Evolutionary conservation across 192 early-diverging fungal genomes (phyloP).

Genomic region (Coemansia sp.): DNA sequence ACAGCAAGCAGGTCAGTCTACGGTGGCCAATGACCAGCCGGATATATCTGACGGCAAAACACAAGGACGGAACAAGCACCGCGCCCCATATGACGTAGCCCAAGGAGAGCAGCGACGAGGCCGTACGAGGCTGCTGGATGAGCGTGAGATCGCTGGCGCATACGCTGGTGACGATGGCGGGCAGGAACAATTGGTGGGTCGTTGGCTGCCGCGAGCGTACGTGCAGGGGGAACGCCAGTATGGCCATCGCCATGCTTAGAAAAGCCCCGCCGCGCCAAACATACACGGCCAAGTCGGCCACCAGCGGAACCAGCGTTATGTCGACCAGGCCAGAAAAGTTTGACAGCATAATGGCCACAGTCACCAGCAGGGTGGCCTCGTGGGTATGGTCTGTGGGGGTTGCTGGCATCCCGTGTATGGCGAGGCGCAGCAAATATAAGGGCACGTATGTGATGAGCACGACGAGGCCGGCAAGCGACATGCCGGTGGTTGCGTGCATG

Average conservation of each 20-base stretch:
- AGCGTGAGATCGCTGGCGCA: conserved; percentile 24
- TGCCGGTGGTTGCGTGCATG: background rate
- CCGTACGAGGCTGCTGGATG: conserved; percentile 5
- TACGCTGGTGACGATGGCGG: conserved; percentile 7
- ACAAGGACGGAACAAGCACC: conserved; percentile 13
- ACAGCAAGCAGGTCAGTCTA: conserved; percentile 3
- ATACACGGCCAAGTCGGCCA: conserved; percentile 17
- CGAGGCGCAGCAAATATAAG: background rate
- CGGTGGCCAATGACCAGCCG: background rate
- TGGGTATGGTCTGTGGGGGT: background rate
- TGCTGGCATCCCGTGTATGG: background rate
- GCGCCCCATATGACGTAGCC: conserved; percentile 30
- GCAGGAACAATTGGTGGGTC: conserved; percentile 23
- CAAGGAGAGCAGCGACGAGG: conserved; percentile 14
- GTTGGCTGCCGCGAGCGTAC: background rate
- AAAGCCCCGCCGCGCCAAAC: conserved; percentile 22
- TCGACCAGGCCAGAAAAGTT: conserved; percentile 35
- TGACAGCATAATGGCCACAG: conserved; percentile 11
- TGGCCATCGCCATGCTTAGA: background rate
- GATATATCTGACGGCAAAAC: conserved; percentile 12
- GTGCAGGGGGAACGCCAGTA: background rate
- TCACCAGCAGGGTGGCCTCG: conserved; percentile 2
- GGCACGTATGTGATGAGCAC: conserved; percentile 13
- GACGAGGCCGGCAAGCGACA: conserved; percentile 3
- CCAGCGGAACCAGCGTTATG: conserved; percentile 22